Base-by-base conservation (phyloP, 495 filamentous ascomycete genomes). In the Corynascus novoguineensis region DNA sequence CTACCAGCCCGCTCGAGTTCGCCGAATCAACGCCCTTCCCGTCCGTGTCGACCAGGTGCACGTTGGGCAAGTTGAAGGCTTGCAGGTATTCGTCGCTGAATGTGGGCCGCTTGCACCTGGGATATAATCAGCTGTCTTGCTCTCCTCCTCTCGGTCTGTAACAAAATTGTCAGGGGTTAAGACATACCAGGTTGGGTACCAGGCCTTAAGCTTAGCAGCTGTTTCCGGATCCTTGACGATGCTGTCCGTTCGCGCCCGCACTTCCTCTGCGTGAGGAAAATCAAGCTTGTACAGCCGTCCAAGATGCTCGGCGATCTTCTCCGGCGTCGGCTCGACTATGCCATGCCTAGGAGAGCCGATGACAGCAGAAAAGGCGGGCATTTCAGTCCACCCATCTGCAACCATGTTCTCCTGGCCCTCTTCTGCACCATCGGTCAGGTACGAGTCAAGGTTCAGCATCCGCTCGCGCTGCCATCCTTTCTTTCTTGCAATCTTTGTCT, bases 11-110 rank as follows among this genome's bases (percentile, higher is more conserved):
- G 15, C 50, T 52, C 10, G 59, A 38, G 5, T 74, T 78, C 4
- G 75, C 55, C 31, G 71, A 54, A 21, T 74, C 71, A 10, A 78
- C 50, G 19, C 79, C 77, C 61, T 73, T 75, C n/a, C 78, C 80
- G 34, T 77, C 68, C 4, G 79, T 83, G 64, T 82, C 78, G 31
- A 83, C 61, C 12, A 83, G 73, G 51, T 79, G 66, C 10, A 78
- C 75, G 57, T 78, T 62, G 5, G 72, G 66, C 29, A 57, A 49
- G 57, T 77, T 78, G 63, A 78, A 78, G 5, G 68, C 44, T 17
- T 71, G 60, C 14, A 78, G 73, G 54, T 78, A 78, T 34, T 67
- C 63, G 60, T 78, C 74, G 64, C 71, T 74, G 58, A 74, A 77
- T n/a, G 65, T 69, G 8, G 71, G 69, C 0, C 75, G 73, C 62